phyloP scores from a whole-genome alignment of 1,139 yeast species.

The Wickerhamomyces sp. region DNA sequence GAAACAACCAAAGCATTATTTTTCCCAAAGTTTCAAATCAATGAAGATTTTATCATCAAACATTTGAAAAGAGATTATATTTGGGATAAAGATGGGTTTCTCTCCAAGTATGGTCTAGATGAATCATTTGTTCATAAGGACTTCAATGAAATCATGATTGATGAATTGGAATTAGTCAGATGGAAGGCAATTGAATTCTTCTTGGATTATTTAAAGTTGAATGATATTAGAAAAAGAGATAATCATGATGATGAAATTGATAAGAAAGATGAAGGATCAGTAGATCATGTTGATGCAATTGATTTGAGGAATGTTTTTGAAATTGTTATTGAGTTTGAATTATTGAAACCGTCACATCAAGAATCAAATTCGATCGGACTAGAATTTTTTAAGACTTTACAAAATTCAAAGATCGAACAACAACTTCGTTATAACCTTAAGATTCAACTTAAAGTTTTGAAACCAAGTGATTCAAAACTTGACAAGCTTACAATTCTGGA shows the following conservation, averaged over 20 bases:
- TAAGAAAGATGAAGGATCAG: background rate
- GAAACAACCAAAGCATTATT: slow-evolving; percentile 2
- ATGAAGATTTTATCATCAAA: slow-evolving; percentile 3
- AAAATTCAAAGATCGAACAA: background rate
- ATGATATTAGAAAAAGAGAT: slow-evolving; percentile 4
- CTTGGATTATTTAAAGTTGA: slow-evolving; percentile 6
- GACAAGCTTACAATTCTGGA: slow-evolving; percentile 5
- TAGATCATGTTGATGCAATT: too few relatives aligned
- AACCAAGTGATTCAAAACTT: slow-evolving; percentile 10
- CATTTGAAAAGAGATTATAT: slow-evolving; percentile 6
- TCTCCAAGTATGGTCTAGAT: background rate
- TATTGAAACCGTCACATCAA: background rate
- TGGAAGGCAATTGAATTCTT: slow-evolving; percentile 9
- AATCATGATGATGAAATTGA: background rate
- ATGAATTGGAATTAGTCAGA: slow-evolving; percentile 2
- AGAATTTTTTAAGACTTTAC: background rate
- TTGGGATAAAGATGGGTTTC: background rate
- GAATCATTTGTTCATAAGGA: background rate
- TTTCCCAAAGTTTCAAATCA: background rate
- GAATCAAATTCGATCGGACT: background rate
- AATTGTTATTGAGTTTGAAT: slow-evolving; percentile 7
- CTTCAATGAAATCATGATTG: slow-evolving; percentile 1
- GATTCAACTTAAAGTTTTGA: slow-evolving; percentile 5
- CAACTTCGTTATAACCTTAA: background rate
- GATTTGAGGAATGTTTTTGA: slow-evolving; percentile 9